These are phyloP conservation scores for Candida railenensis DNA, from an alignment of 805 yeast genomes.

Conservation along the genomic window DNA sequence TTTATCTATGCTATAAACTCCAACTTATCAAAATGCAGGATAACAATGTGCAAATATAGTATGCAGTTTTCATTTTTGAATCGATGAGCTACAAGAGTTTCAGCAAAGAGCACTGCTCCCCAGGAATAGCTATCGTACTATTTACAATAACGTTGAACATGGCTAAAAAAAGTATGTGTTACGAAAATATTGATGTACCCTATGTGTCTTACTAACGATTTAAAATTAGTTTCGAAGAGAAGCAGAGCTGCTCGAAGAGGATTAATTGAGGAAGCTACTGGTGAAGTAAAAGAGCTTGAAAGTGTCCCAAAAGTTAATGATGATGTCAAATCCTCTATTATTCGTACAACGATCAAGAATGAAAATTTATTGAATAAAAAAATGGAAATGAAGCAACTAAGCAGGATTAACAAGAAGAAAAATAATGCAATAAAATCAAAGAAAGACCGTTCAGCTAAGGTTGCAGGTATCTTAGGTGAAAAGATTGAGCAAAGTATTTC, in stretches of 20 bases:
- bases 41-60: not conserved
- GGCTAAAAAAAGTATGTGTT: constrained; percentile 41
- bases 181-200: not conserved
- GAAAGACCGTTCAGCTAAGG: constrained; percentile 48
- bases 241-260: constrained; percentile 81
- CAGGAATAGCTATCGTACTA: too few species aligned
- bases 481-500: constrained; percentile 65
- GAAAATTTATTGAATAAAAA: constrained; percentile 60
- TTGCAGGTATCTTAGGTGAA: constrained; percentile 55
- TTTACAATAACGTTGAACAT: constrained; percentile 17
- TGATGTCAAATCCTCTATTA: constrained; percentile 61
- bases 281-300: constrained; percentile 48
- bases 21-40: not conserved
- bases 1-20: too few species aligned
- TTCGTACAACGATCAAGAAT: constrained; percentile 65
- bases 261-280: constrained; percentile 38
- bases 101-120: not conserved
- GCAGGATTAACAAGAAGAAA: constrained; percentile 26
- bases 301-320: constrained; percentile 59
- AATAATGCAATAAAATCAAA: constrained; percentile 31
- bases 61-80: not conserved
- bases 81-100: not conserved
- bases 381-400: constrained; percentile 36
- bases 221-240: constrained; percentile 53
- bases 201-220: constrained; percentile 7